A percentile compares a stretch with the other conserved stretches of the same genome.
Conservation (phyloP, 2,329 filamentous ascomycete species). For the Colletotrichum magnum region DNA sequence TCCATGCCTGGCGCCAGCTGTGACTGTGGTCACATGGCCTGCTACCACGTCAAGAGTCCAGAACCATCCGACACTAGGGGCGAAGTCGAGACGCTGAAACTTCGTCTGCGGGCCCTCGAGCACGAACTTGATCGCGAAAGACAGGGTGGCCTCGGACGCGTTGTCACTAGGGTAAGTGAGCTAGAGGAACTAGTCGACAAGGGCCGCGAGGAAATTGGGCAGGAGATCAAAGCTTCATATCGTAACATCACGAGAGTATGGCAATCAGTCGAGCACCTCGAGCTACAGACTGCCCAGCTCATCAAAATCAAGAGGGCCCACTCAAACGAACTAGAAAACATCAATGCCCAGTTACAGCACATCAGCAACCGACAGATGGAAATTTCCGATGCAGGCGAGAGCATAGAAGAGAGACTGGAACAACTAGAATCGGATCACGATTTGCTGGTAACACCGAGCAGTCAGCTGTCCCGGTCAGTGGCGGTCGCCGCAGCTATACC, state of each 20-base stretch:
- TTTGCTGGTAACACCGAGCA: slow-evolving; percentile 10
- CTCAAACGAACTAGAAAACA: slow-evolving; percentile 58
- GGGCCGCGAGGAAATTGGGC: slow-evolving; percentile 63
- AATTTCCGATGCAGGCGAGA: slow-evolving; percentile 64
- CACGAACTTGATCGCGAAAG: slow-evolving; percentile 56
- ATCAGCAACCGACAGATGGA: slow-evolving; percentile 62
- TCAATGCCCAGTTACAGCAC: slow-evolving; percentile 44
- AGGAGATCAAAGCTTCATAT: slow-evolving; percentile 69
- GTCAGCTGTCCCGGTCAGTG: slow-evolving; percentile 24
- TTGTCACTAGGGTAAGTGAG: slow-evolving; percentile 62
- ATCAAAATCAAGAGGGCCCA: slow-evolving; percentile 56
- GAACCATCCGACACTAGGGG: slow-evolving; percentile 59
- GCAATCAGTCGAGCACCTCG: slow-evolving; percentile 63
- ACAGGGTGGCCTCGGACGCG: slow-evolving; percentile 53
- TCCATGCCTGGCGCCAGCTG: slow-evolving; percentile 68
- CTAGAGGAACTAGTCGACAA: slow-evolving; percentile 69
- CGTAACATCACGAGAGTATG: slow-evolving; percentile 68
- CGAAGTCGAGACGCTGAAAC: slow-evolving; percentile 64
- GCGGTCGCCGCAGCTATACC: not conserved
- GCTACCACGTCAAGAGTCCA: slow-evolving; percentile 68
- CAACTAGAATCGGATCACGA: slow-evolving; percentile 57
- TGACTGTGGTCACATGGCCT: slow-evolving; percentile 72
- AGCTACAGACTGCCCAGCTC: slow-evolving; percentile 52
- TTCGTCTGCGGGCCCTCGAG: slow-evolving; percentile 61
- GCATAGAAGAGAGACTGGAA: slow-evolving; percentile 69